Conservation (phyloP, 2,329 filamentous ascomycete species). For the Pestalotiopsis sp. region DNA sequence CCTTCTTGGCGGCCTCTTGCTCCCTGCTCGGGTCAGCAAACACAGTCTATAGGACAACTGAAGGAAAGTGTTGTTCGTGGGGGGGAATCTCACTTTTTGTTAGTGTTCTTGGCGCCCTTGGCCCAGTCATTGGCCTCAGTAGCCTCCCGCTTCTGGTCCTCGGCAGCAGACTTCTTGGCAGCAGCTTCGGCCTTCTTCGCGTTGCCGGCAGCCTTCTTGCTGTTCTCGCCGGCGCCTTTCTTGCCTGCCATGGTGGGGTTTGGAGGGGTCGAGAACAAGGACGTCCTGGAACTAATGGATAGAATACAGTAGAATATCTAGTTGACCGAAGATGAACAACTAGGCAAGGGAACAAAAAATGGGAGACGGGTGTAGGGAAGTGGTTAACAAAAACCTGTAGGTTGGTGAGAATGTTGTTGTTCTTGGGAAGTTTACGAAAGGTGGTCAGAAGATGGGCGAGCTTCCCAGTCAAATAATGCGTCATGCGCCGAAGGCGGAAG, state of each 20-base stretch:
- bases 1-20: conserved; percentile 79
- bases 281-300: not conserved
- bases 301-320: not conserved
- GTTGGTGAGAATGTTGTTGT: not conserved
- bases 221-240: conserved; percentile 76
- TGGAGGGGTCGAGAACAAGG: not conserved
- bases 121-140: conserved; percentile 77
- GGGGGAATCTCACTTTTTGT: conserved; percentile 73
- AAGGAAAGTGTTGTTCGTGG: not conserved
- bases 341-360: not conserved
- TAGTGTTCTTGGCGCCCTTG: conserved; percentile 79
- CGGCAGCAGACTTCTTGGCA: conserved; percentile 73
- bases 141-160: conserved; percentile 64
- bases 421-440: not conserved
- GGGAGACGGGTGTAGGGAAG: not conserved
- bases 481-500: conserved; percentile 12
- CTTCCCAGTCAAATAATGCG: conserved; percentile 1
- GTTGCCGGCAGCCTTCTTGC: conserved; percentile 87
- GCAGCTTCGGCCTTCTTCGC: conserved; percentile 90
- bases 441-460: not conserved
- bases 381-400: not conserved
- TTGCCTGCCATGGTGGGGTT: conserved; percentile 57
- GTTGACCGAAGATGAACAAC: not conserved
- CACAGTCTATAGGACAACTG: conserved; percentile 3
- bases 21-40: conserved; percentile 55